Percentiles rank a stretch among this genome's conserved stretches.
Evolutionary conservation across 345 rosid species (phyloP).

Genomic region (Euphorbia pulcherrima): DNA sequence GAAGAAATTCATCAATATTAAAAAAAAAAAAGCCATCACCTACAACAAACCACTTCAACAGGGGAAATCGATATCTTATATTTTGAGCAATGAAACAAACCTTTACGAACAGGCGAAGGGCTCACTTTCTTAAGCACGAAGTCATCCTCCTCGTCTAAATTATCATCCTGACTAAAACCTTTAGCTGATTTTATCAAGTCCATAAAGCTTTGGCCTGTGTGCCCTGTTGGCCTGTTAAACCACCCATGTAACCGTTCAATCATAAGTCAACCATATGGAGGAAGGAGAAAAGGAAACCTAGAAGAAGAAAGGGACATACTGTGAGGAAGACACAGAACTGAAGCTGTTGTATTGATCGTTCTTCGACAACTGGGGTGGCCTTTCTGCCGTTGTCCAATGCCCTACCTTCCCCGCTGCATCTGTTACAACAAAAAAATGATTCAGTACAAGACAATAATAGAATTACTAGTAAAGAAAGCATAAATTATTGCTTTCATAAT

Average conservation of each 20-base stretch:
- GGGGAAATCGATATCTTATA: neutral
- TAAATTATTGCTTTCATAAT: neutral
- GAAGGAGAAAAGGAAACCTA: neutral
- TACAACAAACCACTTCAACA: neutral
- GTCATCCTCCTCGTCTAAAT: conserved; percentile 73
- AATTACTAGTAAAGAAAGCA: neutral
- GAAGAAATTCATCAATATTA: neutral
- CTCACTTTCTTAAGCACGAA: conserved; percentile 64
- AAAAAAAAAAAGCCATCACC: neutral
- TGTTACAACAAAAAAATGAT: conserved; percentile 25
- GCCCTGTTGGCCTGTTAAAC: conserved; percentile 51
- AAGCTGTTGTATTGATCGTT: conserved; percentile 50
- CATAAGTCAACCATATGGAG: neutral
- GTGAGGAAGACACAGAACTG: conserved; percentile 65
- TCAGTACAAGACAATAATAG: neutral
- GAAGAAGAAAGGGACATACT: conserved; percentile 42
- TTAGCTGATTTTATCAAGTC: conserved; percentile 86
- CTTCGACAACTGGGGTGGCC: conserved; percentile 55
- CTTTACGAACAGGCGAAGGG: conserved; percentile 50
- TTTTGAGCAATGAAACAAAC: conserved; percentile 25
- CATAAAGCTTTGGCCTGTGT: conserved; percentile 75
- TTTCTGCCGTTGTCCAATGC: conserved; percentile 52
- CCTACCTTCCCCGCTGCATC: conserved; percentile 39
- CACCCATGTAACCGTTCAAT: neutral
- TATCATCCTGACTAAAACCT: conserved; percentile 52